Evolutionary conservation across 2,329 filamentous ascomycete genomes (phyloP), one percentile per base, ranked within the genome.

Genomic region (Colletotrichum theobromicola): DNA sequence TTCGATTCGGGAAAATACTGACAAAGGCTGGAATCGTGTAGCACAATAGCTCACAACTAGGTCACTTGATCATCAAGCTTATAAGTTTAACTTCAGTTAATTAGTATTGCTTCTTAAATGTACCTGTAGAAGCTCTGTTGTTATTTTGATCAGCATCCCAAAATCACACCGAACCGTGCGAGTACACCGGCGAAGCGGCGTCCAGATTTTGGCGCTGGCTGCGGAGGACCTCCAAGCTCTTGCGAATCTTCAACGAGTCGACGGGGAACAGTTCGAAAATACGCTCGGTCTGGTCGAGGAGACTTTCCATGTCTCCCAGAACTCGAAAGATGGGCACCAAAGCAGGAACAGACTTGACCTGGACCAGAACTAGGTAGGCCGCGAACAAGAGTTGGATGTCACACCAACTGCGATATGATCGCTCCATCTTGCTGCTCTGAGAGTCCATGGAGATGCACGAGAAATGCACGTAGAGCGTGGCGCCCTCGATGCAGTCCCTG

Each of bases 141-240:
- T 46, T 46, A n/a, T 46, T 9, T 46, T 46, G 9, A 46, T 46
- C 42, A 46, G 21, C 42, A 46, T 55, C 50, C 50, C 26, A 28
- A 15, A 7, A 16, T 69, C 37, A 62, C 28, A 35, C 53, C 8
- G 67, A 69, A 30, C n/a, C 24, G n/a, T 34, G 32, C 15, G 67
- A 69, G 21, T 69, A 62, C 4, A 28, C 50, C 12, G 69, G 69
- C 18, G 69, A 72, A 16, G 69, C 32, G 16, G 46, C 28, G 18
- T 72, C 69, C 13, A 72, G 57, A 34, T 72, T 72, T 28, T 72
- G 62, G 21, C 69, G 62, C 24, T 72, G 62, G 32, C 60, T 67
- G 28, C 46, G 69, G 13, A 72, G 37, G 21, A 72, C 46, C 2
- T 24, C 62, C 53, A 72, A 46, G 21, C 50, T 67, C 42, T 24